Base-by-base conservation (phyloP, 148 eudicot species). In the Suaeda aralocaspica region DNA sequence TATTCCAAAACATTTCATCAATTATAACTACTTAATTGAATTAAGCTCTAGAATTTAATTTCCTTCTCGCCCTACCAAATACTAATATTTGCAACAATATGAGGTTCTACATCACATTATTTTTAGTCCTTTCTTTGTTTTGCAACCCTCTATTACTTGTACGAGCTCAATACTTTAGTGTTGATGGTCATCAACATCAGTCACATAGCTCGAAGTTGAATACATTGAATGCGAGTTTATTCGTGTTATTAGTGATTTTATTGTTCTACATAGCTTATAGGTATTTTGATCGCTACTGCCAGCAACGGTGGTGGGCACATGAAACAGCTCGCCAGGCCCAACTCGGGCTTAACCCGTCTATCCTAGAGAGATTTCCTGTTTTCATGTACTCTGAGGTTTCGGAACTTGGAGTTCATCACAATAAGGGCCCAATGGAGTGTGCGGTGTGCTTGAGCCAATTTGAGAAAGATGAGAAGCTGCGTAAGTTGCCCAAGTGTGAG, bases 391-490 rank as follows among this genome's bases (percentile, higher is more conserved):
- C 78, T 3, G 73, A 81, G n/a, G 78, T 70, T 7, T 50, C 49
- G 48, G 76, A 71, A 26, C 66, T 72, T 15, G 71, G 74, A n/a
- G n/a, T n/a, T n/a, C 67, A 59, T 10, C 55, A 36, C 41, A 36
- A 36, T 16, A 30, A 25, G 3, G 71, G 34, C 19, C 25, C 49
- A 25, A 41, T 66, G 22, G 84, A 81, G 58, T 81, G 84, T 60
- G 78, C 80, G 26, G 78, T 83, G 1, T 83, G 86, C 24, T 33
- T 83, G 10, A 61, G 75, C 63, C 57, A 68, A 36, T 81, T 81
- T 24, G 76, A 68, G 5, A 72, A 42, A 8, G 72, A 66, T 9
- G 84, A 83, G 22, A 50, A 52, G 29, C 66, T 83, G 29, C 76
- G 86, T 42, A 41, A 69, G 28, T 42, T 83, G 9, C 86, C 86